Base-by-base conservation (phyloP, 1,284 basidiomycete species). In the Neotropicomus parvogracilis region DNA sequence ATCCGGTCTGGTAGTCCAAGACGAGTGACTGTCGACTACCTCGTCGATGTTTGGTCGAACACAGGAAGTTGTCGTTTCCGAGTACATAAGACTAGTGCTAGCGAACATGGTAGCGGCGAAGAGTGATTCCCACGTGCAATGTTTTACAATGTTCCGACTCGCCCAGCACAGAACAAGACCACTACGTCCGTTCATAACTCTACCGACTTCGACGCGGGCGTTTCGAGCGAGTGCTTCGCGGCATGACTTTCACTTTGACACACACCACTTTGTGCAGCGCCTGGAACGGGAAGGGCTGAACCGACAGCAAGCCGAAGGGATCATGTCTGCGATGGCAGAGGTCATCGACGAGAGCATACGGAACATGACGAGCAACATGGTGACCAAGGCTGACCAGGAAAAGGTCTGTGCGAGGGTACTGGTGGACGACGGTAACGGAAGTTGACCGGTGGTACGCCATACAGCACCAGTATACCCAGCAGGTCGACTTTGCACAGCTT, bases 401-500 rank as follows among this genome's bases (percentile, higher is more conserved):
- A 95, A 95, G 81, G 92, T 89, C 46, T 44, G 75, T 59, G 11
- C 13, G 16, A 37, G 43, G 27, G 12, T n/a, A 35, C 20, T 21
- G 13, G 39, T 11, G 3, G 33, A 20, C 21, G 37, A 20, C 19
- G 19, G 9, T 10, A 26, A n/a, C 16, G 10, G 29, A 10, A 28
- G 36, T 28, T 65, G 54, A 63, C 46, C 33, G 17, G 36, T 40
- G n/a, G n/a, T n/a, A n/a, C n/a, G 17, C 33, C 6, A 16, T 21
- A 33, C 54, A 93, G 91, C 86, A 91, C 67, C 89, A 91, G 59
- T 95, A 95, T 66, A 94, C 91, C 20, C 92, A 95, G 65, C 91
- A 97, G 75, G 95, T 99, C 52, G 95, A 98, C 71, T 98, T 99
- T 68, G 91, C 94, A 6, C 88, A 95, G 64, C 84, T 97, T 57